These are phyloP conservation scores for Sporothrix mexicana DNA, from an alignment of 2,329 filamentous ascomycete species.

Conservation along the genomic window DNA sequence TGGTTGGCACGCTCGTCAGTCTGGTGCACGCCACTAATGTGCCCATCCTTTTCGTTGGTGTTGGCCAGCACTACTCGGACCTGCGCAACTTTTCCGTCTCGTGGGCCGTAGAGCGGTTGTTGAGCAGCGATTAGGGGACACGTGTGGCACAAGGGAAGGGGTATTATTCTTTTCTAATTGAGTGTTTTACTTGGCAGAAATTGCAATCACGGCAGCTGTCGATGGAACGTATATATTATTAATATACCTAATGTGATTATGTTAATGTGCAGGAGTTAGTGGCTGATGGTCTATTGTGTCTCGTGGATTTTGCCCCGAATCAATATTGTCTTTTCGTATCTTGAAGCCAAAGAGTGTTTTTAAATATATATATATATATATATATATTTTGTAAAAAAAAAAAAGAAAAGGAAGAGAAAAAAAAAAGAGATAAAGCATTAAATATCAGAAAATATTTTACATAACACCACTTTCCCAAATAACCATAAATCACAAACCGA, in stretches of 20 bases:
- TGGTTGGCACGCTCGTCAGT: constrained; percentile 93
- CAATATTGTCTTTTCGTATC: too few species aligned
- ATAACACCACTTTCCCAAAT: not conserved
- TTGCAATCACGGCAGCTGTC: not conserved
- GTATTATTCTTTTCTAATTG: not conserved
- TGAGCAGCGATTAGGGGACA: constrained; percentile 53
- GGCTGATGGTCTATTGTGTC: not conserved
- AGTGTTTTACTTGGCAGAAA: not conserved
- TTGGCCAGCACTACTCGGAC: constrained; percentile 72
- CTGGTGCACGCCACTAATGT: constrained; percentile 98
- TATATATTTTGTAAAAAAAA: not conserved
- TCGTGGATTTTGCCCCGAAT: too few species aligned
- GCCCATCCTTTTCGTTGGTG: constrained; percentile 88
- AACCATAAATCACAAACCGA: too few species aligned
- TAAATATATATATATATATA: not conserved
- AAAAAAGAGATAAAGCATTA: not conserved
- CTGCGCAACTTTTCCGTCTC: constrained; percentile 71
- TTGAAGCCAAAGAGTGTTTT: too few species aligned
- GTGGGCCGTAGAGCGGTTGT: constrained; percentile 71
- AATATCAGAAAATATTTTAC: not conserved
- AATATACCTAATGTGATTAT: constrained; percentile 3
- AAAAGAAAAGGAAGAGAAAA: not conserved
- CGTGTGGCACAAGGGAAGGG: not conserved
- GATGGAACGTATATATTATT: not conserved
- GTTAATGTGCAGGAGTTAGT: not conserved